phyloP scores from a whole-genome alignment of 306 rosid species.

The Gastrolobium villosum region DNA sequence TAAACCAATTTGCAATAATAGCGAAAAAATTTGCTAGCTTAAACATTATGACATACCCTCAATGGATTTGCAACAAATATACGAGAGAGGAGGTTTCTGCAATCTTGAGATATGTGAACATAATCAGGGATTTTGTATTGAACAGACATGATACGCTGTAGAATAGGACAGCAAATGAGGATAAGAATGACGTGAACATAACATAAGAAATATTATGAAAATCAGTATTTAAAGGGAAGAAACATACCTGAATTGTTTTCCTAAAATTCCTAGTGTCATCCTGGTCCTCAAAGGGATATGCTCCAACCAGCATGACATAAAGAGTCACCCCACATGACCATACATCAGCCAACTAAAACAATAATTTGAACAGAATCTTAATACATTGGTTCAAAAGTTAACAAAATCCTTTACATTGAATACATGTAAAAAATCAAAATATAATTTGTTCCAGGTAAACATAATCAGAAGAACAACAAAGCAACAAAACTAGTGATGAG shows the following conservation, averaged over 20 bases:
- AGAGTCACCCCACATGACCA: conserved; percentile 92
- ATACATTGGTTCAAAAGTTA: neutral
- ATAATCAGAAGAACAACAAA: conserved; percentile 10
- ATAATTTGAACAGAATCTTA: conserved; percentile 25
- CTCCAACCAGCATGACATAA: conserved; percentile 86
- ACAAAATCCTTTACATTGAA: neutral
- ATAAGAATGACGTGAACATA: conserved; percentile 36
- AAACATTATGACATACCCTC: conserved; percentile 55
- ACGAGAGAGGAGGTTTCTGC: conserved; percentile 64
- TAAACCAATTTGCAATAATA: neutral
- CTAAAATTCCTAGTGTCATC: conserved; percentile 80
- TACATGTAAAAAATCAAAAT: conserved; percentile 19
- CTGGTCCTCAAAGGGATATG: conserved; percentile 86
- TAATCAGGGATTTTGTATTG: conserved; percentile 77
- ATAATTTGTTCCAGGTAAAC: neutral
- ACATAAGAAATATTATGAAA: conserved; percentile 16
- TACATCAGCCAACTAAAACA: conserved; percentile 75
- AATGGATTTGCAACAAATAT: conserved; percentile 66
- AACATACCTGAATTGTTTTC: conserved; percentile 76
- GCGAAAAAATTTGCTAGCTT: conserved; percentile 9
- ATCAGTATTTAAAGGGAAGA: conserved; percentile 35
- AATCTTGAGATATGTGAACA: conserved; percentile 77
- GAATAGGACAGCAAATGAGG: conserved; percentile 33
- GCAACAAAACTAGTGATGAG: conserved; percentile 3
- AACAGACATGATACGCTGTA: conserved; percentile 72